Evolutionary conservation across 108 stramenopile species (phyloP).

Genomic region (Skeletonema potamos): DNA sequence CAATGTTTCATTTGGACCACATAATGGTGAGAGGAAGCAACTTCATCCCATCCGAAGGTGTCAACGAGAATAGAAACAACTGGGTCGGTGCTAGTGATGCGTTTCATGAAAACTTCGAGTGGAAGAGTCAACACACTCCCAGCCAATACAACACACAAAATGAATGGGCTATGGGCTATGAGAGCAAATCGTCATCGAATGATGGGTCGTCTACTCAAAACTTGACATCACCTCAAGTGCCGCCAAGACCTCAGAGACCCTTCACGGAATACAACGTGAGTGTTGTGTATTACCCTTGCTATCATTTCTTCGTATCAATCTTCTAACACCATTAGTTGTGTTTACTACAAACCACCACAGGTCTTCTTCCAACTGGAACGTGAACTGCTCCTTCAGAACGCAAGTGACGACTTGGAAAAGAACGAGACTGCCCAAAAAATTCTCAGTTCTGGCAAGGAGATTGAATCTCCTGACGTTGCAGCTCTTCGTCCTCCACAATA

Average conservation of each 20-base stretch:
- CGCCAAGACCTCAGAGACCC: not conserved
- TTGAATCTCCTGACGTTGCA: not conserved
- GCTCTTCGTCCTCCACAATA: not conserved
- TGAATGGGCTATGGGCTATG: no score
- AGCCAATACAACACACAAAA: no score
- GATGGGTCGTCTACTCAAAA: no score
- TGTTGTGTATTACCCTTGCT: not conserved
- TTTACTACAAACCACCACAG: not conserved
- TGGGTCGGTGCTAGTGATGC: no score
- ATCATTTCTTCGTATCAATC: not conserved
- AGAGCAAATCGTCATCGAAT: no score
- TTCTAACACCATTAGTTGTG: not conserved
- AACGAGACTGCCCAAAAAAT: not conserved
- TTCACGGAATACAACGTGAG: not conserved
- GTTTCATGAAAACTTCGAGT: no score
- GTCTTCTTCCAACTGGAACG: not conserved
- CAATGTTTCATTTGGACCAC: not conserved
- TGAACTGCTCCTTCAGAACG: not conserved
- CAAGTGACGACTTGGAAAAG: not conserved
- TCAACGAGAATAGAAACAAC: no score
- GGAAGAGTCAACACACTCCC: no score
- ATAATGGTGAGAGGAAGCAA: not conserved
- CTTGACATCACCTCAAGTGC: not conserved
- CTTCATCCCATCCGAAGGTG: not conserved
- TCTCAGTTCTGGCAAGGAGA: not conserved